Evolutionary conservation across 208 protist genomes (phyloP), one percentile per base, ranked within the genome.

Genomic region (Leishmania tropica): DNA sequence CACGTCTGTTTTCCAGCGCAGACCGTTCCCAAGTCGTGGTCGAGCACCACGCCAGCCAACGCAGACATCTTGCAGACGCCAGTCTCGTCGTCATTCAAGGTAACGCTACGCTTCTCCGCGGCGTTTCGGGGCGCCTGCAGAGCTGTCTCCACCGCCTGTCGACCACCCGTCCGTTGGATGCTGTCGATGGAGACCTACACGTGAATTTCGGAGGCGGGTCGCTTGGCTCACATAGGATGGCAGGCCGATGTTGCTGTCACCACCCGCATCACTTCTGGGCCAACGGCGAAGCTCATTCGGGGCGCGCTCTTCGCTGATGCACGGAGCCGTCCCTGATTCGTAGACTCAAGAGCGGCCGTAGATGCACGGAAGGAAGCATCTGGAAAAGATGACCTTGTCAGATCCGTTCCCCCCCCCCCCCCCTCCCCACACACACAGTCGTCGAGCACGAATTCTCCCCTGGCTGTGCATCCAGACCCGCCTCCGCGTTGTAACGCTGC

Each of bases 361-460:
- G 65, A 71, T 28, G 40, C n/a, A 3, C 17, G 37, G 53, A 28
- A 65, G 77, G 56, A 11, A 47, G 35, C 31, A 79, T 53, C 67
- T 81, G 79, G 31, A 84, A 87, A 35, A 84, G 83, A 21, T 11
- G 68, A 71, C 31, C 79, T 81, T 10, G 76, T 73, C 56, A 83
- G 51, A 76, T 84, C 84, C 11, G 76, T 77, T n/a, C n/a, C n/a
- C n/a, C n/a, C n/a, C n/a, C 2, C 40, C 40, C 40, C 40, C 4
- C 1, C 4, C 1, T 2, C 4, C 40, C 81, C 48, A 1, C 75
- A 75, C 2, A 75, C 71, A n/a, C 78, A 78, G 28, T 84, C 80
- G 11, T 53, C 67, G 17, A 81, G 54, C 17, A 83, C 83, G 42
- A 35, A 0, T 21, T 62, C 40, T 19, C 13, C 51, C 48, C 77